Evolutionary conservation across 495 filamentous ascomycete species (phyloP).

Genomic region (Darksidea phi): DNA sequence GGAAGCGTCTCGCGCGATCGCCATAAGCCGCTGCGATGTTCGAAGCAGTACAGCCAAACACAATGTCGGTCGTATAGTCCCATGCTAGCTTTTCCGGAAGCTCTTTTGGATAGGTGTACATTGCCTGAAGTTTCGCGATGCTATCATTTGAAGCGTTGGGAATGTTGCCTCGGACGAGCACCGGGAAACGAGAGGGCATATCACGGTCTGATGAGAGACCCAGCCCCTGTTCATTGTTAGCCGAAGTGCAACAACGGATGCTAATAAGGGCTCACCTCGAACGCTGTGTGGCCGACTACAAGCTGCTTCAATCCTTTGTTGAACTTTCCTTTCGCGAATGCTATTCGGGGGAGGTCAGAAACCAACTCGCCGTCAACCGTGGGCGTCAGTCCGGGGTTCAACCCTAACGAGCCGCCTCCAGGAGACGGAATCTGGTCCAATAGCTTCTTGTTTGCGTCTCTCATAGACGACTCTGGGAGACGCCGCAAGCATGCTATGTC

Average conservation of each 20-base stretch:
- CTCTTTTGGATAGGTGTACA: background rate
- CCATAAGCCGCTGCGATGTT: constrained; percentile 2
- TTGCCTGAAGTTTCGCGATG: background rate
- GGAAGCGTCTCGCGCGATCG: background rate
- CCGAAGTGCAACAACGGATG: too few species aligned
- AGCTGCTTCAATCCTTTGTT: constrained; percentile 3
- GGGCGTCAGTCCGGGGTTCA: background rate
- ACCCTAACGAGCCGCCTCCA: background rate
- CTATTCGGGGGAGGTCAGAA: background rate
- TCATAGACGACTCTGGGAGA: background rate
- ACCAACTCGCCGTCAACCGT: constrained; percentile 2
- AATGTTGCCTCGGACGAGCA: background rate
- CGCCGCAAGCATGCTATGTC: background rate
- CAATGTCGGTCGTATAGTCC: constrained; percentile 1
- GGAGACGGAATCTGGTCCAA: background rate
- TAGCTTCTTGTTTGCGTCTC: background rate
- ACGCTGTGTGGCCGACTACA: background rate
- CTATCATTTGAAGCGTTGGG: constrained; percentile 1
- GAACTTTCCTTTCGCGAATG: constrained; percentile 1
- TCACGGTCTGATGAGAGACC: constrained; percentile 1
- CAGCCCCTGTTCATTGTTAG: background rate
- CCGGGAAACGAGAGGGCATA: constrained; percentile 1
- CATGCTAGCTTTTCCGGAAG: constrained; percentile 3
- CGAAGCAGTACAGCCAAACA: background rate
- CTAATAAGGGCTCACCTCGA: background rate